A percentile compares a stretch with the other conserved stretches of the same genome.
These are phyloP conservation scores for Spiraea crenata DNA, from an alignment of 331 rosid species.

Conservation along the genomic window DNA sequence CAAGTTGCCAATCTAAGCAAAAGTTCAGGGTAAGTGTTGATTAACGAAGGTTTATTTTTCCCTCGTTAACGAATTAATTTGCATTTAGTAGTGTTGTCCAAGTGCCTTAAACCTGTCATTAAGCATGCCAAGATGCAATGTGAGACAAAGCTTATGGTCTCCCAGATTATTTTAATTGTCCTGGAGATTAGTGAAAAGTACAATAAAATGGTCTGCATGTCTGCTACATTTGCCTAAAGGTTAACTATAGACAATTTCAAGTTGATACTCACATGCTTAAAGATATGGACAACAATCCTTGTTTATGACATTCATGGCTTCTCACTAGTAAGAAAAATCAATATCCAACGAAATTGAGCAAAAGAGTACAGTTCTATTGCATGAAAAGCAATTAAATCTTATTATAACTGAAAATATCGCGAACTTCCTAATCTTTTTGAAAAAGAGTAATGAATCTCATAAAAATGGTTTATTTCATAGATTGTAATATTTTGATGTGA, in stretches of 20 bases:
- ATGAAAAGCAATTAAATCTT: too few relatives aligned
- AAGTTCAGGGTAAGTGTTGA: not conserved
- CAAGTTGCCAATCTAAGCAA: not conserved
- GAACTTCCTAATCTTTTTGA: too few relatives aligned
- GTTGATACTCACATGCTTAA: too few relatives aligned
- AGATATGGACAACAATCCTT: too few relatives aligned
- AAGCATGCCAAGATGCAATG: not conserved
- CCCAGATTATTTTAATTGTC: not conserved
- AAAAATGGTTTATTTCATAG: too few relatives aligned
- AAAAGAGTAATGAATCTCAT: too few relatives aligned
- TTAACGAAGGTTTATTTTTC: not conserved
- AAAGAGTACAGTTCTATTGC: too few relatives aligned
- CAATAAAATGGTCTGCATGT: constrained; percentile 14
- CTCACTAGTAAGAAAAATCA: too few relatives aligned
- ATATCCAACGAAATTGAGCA: too few relatives aligned
- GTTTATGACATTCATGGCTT: too few relatives aligned
- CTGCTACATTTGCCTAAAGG: not conserved
- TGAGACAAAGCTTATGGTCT: not conserved
- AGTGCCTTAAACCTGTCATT: constrained; percentile 5
- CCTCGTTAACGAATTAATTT: constrained; percentile 6
- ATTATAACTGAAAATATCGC: too few relatives aligned
- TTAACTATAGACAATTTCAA: not conserved
- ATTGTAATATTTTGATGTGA: too few relatives aligned
- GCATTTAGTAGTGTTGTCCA: not conserved
- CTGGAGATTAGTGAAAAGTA: constrained; percentile 2